Base-by-base conservation (phyloP, 1,284 basidiomycete genomes). In the Dichomitus squalens region DNA sequence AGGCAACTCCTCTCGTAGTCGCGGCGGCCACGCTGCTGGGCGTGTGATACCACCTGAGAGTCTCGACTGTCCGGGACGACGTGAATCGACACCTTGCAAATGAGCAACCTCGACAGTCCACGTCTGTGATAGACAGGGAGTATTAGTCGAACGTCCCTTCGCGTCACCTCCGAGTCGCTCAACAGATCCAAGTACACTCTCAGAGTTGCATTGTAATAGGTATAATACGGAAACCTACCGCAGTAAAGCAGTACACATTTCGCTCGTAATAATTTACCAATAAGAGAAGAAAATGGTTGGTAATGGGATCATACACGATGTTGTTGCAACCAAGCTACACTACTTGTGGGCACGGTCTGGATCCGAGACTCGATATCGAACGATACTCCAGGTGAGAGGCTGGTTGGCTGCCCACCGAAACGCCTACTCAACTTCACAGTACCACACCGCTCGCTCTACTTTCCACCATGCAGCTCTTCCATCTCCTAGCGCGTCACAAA, bases 251-350 rank as follows among this genome's bases (percentile, higher is more conserved):
- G 29, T 8, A 43, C 7, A 6, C 12, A 36, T 11, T 29, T 23
- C 43, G 33, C 55, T 49, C 38, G 38, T 43, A 53, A 53, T 41
- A 49, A 52, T 38, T 52, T 57, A 57, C 23, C 25, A 44, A 53
- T 53, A 53, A 31, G 11, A 31, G 29, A 57, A 25, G 25, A 44
- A 33, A 52, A 7, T 44, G 23, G 51, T 52, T 52, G 43, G 34
- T 14, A 53, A 53, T 38, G 51, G 43, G 41, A 57, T 16, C 55
- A 41, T 57, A 57, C 55, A 53, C 38, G 55, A 44, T 53, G 39
- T 44, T 57, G 31, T 36, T 57, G 52, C 51, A 57, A 53, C 51
- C 55, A 52, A 48, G 25, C 50, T 57, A 53, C 55, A 57, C 51
- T 53, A 53, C 20, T 47, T 43, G 18, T 27, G 21, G 1, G 9